Evolutionary conservation across 768 basidiomycete species (phyloP).

Genomic region (Rhizopogon vesiculosus): DNA sequence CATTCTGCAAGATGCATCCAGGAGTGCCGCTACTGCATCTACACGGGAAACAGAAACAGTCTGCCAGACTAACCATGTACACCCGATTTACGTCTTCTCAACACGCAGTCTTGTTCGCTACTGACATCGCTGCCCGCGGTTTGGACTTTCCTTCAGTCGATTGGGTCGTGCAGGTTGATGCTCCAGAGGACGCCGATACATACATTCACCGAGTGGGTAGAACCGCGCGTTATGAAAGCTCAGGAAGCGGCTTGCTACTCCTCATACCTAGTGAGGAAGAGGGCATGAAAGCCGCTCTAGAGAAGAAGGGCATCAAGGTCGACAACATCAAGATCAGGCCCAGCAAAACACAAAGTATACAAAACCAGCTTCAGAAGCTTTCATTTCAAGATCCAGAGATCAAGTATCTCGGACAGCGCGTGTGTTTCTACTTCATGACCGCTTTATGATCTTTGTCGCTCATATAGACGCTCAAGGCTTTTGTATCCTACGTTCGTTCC

Average conservation of each 20-base stretch:
- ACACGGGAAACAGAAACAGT: conserved; percentile 96
- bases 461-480: conserved; percentile 53
- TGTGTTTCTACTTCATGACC: conserved; percentile 32
- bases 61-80: conserved; percentile 81
- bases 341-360: conserved; percentile 81
- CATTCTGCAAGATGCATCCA: conserved; percentile 93
- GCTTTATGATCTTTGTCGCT: neutral
- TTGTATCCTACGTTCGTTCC: conserved; percentile 93
- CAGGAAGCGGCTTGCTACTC: conserved; percentile 81
- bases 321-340: conserved; percentile 83
- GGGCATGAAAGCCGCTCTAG: conserved; percentile 74
- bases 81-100: conserved; percentile 76
- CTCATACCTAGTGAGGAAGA: conserved; percentile 89
- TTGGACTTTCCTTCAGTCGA: conserved; percentile 95
- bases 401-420: conserved; percentile 93
- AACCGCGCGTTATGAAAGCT: conserved; percentile 89
- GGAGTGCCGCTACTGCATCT: conserved; percentile 90
- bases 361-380: conserved; percentile 86
- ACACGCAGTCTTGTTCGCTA: conserved; percentile 87
- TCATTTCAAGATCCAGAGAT: conserved; percentile 95
- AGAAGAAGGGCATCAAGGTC: conserved; percentile 65
- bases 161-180: conserved; percentile 96
- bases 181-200: conserved; percentile 95
- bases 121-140: conserved; percentile 94
- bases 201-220: conserved; percentile 97